phyloP scores from a whole-genome alignment of 1,284 basidiomycete species.

The Austropuccinia psidii region DNA sequence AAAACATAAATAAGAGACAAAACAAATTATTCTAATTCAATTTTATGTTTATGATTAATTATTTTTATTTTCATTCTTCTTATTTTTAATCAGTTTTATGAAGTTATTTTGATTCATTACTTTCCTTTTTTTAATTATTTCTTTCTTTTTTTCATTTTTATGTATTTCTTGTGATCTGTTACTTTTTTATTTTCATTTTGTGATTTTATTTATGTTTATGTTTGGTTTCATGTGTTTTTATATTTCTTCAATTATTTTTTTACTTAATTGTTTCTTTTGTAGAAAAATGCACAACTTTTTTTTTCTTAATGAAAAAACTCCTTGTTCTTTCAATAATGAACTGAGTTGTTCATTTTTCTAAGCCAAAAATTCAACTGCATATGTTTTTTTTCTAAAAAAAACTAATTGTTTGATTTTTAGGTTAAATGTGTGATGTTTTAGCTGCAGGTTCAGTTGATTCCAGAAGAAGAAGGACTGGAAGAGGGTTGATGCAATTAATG shows the following conservation, averaged over 20 bases:
- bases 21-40: no score
- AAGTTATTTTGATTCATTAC: background rate
- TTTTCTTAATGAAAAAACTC: no score
- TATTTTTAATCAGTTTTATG: background rate
- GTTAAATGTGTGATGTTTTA: background rate
- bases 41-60: no score
- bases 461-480: no score
- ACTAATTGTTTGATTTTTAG: background rate
- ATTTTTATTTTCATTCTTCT: background rate
- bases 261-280: background rate
- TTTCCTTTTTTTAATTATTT: background rate
- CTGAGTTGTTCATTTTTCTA: background rate
- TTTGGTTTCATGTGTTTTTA: background rate
- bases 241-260: background rate
- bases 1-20: no score
- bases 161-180: background rate
- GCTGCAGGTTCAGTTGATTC: no score
- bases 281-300: no score
- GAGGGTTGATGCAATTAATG: no score
- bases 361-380: background rate
- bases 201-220: background rate
- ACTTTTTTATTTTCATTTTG: background rate
- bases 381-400: background rate
- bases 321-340: background rate
- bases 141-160: background rate